Evolutionary conservation across 129 eudicot genomes (phyloP).

Genomic region (Arctium lappa): DNA sequence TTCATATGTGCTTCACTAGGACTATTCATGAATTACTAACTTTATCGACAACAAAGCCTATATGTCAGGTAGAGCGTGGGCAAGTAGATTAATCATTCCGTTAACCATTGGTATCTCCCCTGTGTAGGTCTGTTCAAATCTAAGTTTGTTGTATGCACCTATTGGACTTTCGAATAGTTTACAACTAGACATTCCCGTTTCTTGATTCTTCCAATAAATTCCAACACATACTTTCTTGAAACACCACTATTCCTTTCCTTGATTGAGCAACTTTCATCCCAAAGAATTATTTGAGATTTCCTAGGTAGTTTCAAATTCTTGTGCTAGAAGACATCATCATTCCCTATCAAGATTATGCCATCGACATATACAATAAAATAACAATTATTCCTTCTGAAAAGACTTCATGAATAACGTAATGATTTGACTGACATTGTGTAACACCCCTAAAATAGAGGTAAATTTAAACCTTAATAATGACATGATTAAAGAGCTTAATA

Average conservation of each 20-base stretch:
- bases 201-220: neutral
- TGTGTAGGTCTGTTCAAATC: neutral
- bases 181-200: neutral
- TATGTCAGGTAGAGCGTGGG: neutral
- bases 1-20: neutral
- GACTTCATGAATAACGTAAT: neutral
- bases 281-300: neutral
- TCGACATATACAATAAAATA: neutral
- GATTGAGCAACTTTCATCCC: neutral
- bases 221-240: neutral
- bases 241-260: neutral
- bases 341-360: neutral
- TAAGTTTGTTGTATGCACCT: neutral
- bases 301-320: constrained; percentile 9
- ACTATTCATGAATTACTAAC: constrained; percentile 2
- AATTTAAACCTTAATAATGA: no score
- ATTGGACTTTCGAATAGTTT: neutral
- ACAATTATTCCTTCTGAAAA: neutral
- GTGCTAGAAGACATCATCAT: neutral
- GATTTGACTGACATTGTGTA: neutral
- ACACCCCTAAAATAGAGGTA: no score
- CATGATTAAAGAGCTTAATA: no score
- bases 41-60: neutral
- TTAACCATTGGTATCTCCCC: no score
- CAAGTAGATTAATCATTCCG: neutral